Conservation (phyloP, 768 basidiomycete species). For the Tephrocybe rancida region DNA sequence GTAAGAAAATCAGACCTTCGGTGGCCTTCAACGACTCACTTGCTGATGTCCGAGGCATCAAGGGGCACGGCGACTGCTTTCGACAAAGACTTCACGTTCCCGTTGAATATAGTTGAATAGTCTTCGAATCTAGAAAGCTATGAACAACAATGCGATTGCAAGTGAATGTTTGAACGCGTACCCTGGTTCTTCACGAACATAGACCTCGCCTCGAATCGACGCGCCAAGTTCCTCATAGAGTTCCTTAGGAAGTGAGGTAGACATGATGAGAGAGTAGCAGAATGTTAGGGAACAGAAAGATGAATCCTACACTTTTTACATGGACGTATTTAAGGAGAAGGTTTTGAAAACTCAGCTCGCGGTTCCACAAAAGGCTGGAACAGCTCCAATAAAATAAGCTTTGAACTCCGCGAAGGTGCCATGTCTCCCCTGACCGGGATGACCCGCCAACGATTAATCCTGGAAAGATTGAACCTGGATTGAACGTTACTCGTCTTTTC, state of each 20-base stretch:
- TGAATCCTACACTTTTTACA: neutral
- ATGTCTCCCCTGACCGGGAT: too few species aligned
- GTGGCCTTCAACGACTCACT: slow-evolving; percentile 44
- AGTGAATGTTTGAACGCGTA: slow-evolving; percentile 21
- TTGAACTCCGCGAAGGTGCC: neutral
- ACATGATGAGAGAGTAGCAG: slow-evolving; percentile 1
- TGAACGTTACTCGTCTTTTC: too few species aligned
- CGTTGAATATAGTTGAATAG: slow-evolving; percentile 71
- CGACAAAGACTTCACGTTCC: slow-evolving; percentile 63
- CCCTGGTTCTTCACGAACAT: slow-evolving; percentile 45
- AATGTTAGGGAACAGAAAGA: neutral
- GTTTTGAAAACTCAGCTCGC: neutral
- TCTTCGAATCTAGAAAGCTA: slow-evolving; percentile 41
- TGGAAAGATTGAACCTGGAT: too few species aligned
- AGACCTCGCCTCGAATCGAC: slow-evolving; percentile 48
- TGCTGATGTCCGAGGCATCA: slow-evolving; percentile 82
- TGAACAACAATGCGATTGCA: neutral
- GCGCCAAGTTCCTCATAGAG: slow-evolving; percentile 48
- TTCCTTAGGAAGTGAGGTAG: slow-evolving; percentile 28
- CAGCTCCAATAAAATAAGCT: neutral
- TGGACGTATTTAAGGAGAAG: slow-evolving; percentile 3
- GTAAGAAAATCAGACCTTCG: neutral
- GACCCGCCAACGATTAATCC: too few species aligned
- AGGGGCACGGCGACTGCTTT: slow-evolving; percentile 72
- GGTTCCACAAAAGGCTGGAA: neutral